A percentile compares a stretch with the other conserved stretches of the same genome.
These are phyloP conservation scores for Climacium dendroides DNA, from an alignment of 225 moss, liverwort and hornwort species.

Conservation along the genomic window DNA sequence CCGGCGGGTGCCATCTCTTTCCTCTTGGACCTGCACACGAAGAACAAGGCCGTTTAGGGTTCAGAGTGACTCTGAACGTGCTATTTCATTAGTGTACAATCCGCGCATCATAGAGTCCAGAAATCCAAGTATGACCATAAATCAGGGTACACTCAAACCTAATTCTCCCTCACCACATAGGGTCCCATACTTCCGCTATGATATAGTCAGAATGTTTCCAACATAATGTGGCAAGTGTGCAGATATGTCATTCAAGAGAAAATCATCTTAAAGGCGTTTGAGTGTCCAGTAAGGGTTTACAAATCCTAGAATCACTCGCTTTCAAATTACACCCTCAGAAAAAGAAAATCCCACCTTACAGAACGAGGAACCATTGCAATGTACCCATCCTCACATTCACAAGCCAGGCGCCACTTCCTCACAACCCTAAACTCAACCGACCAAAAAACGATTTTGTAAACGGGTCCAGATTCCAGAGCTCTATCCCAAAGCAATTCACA, in stretches of 20 bases:
- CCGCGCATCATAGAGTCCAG: background rate
- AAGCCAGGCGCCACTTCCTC: background rate
- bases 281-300: background rate
- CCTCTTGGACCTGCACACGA: conserved; percentile 10
- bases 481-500: background rate
- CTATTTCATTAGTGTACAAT: background rate
- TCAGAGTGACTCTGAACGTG: background rate
- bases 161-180: background rate
- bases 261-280: background rate
- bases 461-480: background rate
- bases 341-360: background rate
- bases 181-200: background rate
- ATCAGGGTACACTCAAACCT: background rate
- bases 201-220: background rate
- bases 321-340: background rate
- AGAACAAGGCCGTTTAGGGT: background rate
- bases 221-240: background rate
- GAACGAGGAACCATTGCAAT: background rate
- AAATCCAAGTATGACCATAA: background rate
- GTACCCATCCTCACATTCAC: background rate
- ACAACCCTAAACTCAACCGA: background rate
- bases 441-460: background rate
- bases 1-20: conserved; percentile 1
- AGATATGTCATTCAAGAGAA: background rate
- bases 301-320: background rate